A percentile compares a stretch with the other conserved stretches of the same genome.
Evolutionary conservation across 768 basidiomycete genomes (phyloP).

Genomic region (Trametes gibbosa): DNA sequence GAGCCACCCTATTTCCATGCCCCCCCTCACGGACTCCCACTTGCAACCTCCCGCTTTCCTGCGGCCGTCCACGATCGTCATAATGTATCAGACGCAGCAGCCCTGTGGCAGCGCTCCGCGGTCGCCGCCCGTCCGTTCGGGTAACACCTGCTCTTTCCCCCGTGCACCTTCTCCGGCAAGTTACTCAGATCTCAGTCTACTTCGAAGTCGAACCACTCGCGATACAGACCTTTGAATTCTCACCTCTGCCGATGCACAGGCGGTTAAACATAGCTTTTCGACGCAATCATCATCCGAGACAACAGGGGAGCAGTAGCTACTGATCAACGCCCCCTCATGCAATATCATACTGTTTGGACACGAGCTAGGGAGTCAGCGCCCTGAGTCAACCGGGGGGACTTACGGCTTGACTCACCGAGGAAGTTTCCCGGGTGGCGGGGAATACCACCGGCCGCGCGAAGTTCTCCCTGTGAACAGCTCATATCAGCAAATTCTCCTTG

Average conservation of each 20-base stretch:
- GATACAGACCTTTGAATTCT: background rate
- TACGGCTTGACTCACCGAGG: slow-evolving; percentile 27
- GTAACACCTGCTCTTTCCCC: background rate
- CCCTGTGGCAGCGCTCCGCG: slow-evolving; percentile 1
- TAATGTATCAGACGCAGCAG: slow-evolving; percentile 9
- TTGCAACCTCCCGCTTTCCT: slow-evolving; percentile 5
- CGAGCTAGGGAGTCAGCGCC: background rate
- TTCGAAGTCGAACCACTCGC: slow-evolving; percentile 13
- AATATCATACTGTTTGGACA: slow-evolving; percentile 10
- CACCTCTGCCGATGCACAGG: slow-evolving; percentile 16
- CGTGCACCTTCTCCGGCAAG: slow-evolving; percentile 11
- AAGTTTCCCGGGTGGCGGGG: slow-evolving; percentile 43
- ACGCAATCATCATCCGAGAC: slow-evolving; percentile 2
- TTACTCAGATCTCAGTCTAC: background rate
- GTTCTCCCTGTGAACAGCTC: slow-evolving; percentile 48
- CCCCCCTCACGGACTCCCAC: slow-evolving; percentile 13
- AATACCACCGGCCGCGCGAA: slow-evolving; percentile 66
- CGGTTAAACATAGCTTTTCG: slow-evolving; percentile 10
- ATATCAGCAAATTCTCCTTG: slow-evolving; percentile 5
- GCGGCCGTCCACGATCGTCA: slow-evolving; percentile 9
- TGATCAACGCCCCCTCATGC: slow-evolving; percentile 9
- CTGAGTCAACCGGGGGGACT: slow-evolving; percentile 9
- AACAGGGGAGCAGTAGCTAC: slow-evolving; percentile 10
- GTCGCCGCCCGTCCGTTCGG: slow-evolving; percentile 2
- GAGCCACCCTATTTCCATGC: slow-evolving; percentile 19